These are phyloP conservation scores for Venturia effusa DNA, from an alignment of 2,329 filamentous ascomycete species.

Conservation along the genomic window DNA sequence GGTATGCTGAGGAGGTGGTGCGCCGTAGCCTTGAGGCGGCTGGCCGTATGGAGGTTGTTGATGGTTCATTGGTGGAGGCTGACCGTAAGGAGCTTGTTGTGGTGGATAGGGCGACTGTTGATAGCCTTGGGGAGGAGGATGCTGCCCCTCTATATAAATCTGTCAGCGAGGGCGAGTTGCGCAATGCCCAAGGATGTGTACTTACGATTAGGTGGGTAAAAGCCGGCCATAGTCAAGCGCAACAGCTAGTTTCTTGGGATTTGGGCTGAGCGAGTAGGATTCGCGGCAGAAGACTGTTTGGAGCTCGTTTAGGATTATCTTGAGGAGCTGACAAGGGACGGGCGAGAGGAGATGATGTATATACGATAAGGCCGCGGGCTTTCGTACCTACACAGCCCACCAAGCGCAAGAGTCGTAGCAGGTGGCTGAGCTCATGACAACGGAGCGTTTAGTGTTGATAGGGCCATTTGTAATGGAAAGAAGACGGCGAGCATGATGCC, in stretches of 20 bases:
- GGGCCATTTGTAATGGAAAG: neutral
- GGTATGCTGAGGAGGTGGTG: constrained; percentile 6
- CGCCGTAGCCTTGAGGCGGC: constrained; percentile 19
- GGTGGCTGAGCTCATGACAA: neutral
- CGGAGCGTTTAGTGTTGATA: neutral
- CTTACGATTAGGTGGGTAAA: constrained; percentile 6
- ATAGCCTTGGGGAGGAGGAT: constrained; percentile 13
- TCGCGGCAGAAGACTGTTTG: neutral
- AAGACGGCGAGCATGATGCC: neutral
- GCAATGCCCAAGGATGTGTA: neutral
- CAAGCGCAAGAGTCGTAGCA: neutral
- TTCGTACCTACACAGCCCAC: neutral
- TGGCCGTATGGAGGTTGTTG: constrained; percentile 20
- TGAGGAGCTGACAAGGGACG: neutral
- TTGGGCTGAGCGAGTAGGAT: neutral
- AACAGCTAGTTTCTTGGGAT: constrained; percentile 5
- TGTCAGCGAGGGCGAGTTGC: neutral
- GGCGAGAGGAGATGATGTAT: neutral
- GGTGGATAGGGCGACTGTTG: constrained; percentile 11
- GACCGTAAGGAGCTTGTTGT: constrained; percentile 18
- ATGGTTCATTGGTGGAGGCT: constrained; percentile 10
- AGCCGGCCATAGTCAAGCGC: neutral
- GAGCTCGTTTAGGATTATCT: neutral
- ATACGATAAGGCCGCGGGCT: neutral
- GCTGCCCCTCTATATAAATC: constrained; percentile 5